Evolutionary conservation across 2,329 filamentous ascomycete genomes (phyloP).

Genomic region (Fusarium luffae): DNA sequence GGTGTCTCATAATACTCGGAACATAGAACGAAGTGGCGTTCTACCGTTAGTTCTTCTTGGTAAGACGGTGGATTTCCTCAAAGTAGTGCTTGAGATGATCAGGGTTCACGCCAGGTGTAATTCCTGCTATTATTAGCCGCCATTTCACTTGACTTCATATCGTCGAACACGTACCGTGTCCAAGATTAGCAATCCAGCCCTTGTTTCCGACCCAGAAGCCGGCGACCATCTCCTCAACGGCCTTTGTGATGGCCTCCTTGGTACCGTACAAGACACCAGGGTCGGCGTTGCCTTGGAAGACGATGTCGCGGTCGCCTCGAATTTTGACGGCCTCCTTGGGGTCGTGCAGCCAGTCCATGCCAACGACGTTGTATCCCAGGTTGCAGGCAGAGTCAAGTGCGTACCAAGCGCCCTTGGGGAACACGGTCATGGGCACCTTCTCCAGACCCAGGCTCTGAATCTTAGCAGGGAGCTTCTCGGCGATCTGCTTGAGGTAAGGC

Average conservation of each 20-base stretch:
- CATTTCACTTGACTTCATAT: background rate
- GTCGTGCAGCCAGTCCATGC: constrained; percentile 94
- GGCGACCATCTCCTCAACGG: constrained; percentile 85
- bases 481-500: constrained; percentile 87
- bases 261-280: constrained; percentile 92
- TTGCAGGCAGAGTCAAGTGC: constrained; percentile 88
- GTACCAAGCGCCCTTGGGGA: constrained; percentile 98
- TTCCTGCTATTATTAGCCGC: constrained; percentile 64
- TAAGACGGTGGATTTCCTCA: constrained; percentile 84
- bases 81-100: constrained; percentile 95
- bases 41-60: constrained; percentile 55
- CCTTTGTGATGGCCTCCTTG: constrained; percentile 80
- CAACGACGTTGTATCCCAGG: constrained; percentile 91
- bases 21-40: background rate
- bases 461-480: constrained; percentile 79
- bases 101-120: constrained; percentile 94
- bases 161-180: constrained; percentile 75
- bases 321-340: constrained; percentile 84
- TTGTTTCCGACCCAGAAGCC: constrained; percentile 85
- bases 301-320: constrained; percentile 77
- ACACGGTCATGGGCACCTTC: constrained; percentile 94
- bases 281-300: constrained; percentile 95
- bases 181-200: constrained; percentile 97
- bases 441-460: constrained; percentile 80
- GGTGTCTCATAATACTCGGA: constrained; percentile 8